Conservation (phyloP, 345 rosid species). For the Corymbia maculata region DNA sequence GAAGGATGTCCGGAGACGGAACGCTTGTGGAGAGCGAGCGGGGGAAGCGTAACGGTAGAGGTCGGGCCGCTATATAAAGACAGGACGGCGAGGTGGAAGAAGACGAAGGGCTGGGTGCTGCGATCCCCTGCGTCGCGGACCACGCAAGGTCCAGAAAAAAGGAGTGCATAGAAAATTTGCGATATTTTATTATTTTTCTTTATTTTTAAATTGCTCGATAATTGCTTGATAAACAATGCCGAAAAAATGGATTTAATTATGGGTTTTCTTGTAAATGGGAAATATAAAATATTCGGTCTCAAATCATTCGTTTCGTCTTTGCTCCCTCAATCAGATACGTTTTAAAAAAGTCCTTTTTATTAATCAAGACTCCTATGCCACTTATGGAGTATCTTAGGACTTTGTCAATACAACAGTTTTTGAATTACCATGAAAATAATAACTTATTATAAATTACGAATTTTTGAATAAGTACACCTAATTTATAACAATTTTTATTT, state of each 20-base stretch:
- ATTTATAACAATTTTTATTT: no score
- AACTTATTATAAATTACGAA: no score
- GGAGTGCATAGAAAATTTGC: neutral
- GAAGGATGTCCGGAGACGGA: neutral
- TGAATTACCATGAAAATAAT: no score
- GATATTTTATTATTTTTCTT: neutral
- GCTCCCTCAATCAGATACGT: neutral
- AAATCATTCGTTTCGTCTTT: neutral
- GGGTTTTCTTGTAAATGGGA: neutral
- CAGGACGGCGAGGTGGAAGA: neutral
- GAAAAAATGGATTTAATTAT: neutral
- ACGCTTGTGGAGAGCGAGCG: neutral
- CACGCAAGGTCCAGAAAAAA: neutral
- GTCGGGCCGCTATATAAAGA: neutral
- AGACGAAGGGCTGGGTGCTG: neutral
- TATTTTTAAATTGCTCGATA: no score
- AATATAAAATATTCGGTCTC: neutral
- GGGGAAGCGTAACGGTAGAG: neutral
- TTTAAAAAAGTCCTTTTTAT: neutral
- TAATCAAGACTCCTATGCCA: no score
- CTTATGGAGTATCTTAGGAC: no score
- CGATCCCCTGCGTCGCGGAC: conserved; percentile 15
- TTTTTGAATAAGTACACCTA: no score
- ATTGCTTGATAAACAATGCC: neutral
- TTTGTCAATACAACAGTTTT: no score